A percentile compares a stretch with the other conserved stretches of the same genome.
phyloP scores from a whole-genome alignment of 192 early-diverging fungal genomes.

The Spizellomyces punctatus region DNA sequence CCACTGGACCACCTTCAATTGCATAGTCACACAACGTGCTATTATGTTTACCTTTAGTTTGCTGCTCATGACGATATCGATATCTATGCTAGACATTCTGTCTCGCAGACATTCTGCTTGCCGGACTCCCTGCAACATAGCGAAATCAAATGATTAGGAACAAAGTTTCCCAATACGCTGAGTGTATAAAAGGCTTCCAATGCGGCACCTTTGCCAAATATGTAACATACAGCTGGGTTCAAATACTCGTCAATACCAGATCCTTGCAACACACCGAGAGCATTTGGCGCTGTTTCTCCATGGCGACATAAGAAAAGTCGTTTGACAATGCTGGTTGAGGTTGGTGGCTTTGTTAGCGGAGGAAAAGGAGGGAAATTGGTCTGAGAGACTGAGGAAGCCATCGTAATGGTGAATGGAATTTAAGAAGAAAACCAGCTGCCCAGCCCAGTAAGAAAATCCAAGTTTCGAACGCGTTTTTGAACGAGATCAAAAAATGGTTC shows the following conservation, averaged over 20 bases:
- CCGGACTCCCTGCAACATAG: conserved; percentile 17
- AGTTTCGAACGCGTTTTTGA: too few species aligned
- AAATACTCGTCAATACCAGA: conserved; percentile 46
- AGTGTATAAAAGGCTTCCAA: background rate
- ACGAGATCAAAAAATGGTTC: too few species aligned
- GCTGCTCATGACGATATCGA: conserved; percentile 47
- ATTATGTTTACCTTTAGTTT: conserved; percentile 37
- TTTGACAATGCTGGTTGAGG: conserved; percentile 38
- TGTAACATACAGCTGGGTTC: conserved; percentile 35
- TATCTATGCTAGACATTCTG: conserved; percentile 16
- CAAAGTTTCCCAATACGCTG: too few species aligned
- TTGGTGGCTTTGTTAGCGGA: conserved; percentile 17
- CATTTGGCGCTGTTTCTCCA: conserved; percentile 55
- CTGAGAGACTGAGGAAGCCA: background rate
- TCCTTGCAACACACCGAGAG: conserved; percentile 49
- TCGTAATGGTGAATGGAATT: background rate
- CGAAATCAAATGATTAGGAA: background rate
- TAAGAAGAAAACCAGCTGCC: background rate
- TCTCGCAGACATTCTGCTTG: conserved; percentile 41
- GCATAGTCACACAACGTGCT: too few species aligned
- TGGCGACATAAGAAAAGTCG: conserved; percentile 55
- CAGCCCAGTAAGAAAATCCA: too few species aligned
- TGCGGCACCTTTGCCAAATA: conserved; percentile 5
- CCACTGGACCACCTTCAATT: too few species aligned
- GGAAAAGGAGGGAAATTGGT: conserved; percentile 24